Evolutionary conservation across 768 basidiomycete species (phyloP).

Genomic region (Lyophyllum atratum): DNA sequence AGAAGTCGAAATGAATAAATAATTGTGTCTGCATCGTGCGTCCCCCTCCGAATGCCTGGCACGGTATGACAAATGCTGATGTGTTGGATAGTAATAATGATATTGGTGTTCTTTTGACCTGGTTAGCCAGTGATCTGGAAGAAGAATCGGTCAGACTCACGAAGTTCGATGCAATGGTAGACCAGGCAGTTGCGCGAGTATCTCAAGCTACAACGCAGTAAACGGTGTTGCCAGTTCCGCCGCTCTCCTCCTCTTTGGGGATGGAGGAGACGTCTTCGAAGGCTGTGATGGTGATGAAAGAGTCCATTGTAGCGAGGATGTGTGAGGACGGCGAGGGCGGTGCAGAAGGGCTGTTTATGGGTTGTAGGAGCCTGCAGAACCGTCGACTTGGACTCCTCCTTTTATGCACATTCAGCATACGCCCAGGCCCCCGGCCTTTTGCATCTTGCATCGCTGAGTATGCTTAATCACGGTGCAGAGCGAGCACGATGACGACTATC

Average conservation of each 20-base stretch:
- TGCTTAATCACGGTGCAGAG: no score
- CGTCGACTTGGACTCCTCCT: not conserved
- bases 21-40: constrained; percentile 2
- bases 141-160: not conserved
- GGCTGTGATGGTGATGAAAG: not conserved
- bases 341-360: not conserved
- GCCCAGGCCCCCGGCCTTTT: not conserved
- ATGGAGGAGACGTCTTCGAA: not conserved
- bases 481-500: not conserved
- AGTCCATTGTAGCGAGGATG: constrained; percentile 4
- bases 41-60: not conserved
- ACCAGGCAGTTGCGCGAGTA: not conserved
- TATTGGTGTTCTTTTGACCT: not conserved
- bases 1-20: constrained; percentile 6
- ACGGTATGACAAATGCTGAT: constrained; percentile 1
- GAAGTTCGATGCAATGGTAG: not conserved
- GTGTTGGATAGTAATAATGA: not conserved
- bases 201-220: constrained; percentile 9
- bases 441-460: not conserved
- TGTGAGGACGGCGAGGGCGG: not conserved
- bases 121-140: not conserved
- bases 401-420: not conserved
- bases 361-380: not conserved
- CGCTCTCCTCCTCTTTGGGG: not conserved
- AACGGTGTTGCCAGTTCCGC: not conserved